These are phyloP conservation scores for Hermanozyma aechmeae DNA, from an alignment of 805 yeast species.

Conservation along the genomic window DNA sequence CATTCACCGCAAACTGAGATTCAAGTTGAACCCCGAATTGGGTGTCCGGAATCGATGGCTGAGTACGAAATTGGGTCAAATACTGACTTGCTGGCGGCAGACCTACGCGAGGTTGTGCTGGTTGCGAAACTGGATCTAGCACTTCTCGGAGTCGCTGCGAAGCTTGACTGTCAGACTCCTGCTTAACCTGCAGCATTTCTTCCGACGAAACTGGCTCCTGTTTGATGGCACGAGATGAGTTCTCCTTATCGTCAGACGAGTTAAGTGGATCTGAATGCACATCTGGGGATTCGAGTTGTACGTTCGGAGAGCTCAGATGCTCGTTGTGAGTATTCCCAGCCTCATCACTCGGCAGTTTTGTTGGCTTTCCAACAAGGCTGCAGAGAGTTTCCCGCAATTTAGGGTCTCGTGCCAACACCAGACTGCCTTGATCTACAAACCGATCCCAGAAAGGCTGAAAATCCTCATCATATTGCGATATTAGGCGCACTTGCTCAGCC, in stretches of 20 bases:
- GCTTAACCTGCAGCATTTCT: conserved; percentile 2
- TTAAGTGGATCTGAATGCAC: too few species aligned
- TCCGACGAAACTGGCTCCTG: conserved; percentile 1
- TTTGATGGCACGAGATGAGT: background rate
- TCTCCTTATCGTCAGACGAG: too few species aligned
- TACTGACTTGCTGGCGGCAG: conserved; percentile 1
- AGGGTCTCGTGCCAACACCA: background rate
- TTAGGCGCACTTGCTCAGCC: conserved; percentile 1
- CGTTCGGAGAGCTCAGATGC: background rate
- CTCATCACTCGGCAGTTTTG: background rate
- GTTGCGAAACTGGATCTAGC: conserved; percentile 2
- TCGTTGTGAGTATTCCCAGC: background rate
- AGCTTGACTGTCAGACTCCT: conserved; percentile 1
- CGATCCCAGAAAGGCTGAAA: conserved; percentile 1
- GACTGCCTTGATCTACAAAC: background rate
- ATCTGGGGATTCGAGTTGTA: too few species aligned
- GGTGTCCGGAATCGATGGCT: too few species aligned
- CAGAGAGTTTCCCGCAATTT: background rate
- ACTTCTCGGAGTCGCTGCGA: conserved; percentile 1
- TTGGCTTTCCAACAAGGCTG: background rate
- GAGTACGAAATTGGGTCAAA: conserved; percentile 1
- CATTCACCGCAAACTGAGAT: too few species aligned
- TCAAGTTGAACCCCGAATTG: too few species aligned
- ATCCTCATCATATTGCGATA: background rate
- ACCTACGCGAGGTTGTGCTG: background rate